Evolutionary conservation across 371 early-diverging fungal species (phyloP).

Genomic region (Entomophthora muscae): DNA sequence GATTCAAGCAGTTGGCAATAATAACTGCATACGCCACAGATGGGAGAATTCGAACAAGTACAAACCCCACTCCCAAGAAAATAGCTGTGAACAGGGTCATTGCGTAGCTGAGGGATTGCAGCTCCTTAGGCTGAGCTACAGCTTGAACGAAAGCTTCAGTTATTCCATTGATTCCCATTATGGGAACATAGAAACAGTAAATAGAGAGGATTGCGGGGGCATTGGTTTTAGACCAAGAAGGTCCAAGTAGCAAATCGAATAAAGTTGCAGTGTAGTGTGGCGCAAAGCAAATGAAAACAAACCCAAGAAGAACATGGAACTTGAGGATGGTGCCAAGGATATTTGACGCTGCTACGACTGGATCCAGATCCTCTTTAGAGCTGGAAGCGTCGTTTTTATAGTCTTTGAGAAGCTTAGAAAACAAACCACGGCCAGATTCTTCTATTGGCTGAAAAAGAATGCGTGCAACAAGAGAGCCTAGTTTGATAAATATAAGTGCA

Average conservation of each 20-base stretch:
- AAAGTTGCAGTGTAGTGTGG: constrained; percentile 38
- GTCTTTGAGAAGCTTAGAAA: constrained; percentile 32
- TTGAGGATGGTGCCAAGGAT: constrained; percentile 44
- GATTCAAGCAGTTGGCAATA: constrained; percentile 2
- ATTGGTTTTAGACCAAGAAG: constrained; percentile 32
- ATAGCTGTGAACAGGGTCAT: constrained; percentile 58
- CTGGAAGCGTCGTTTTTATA: constrained; percentile 3
- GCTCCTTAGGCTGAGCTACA: constrained; percentile 41
- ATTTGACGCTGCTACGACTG: constrained; percentile 21
- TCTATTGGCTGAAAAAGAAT: constrained; percentile 88
- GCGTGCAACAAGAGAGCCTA: constrained; percentile 74
- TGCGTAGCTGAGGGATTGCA: constrained; percentile 39
- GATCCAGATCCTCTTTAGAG: constrained; percentile 11
- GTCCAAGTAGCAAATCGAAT: constrained; percentile 45
- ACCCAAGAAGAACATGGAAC: constrained; percentile 57
- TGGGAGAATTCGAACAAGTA: background rate
- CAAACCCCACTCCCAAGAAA: constrained; percentile 37
- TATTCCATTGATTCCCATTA: constrained; percentile 90
- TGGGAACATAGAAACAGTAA: constrained; percentile 78
- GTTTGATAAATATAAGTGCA: background rate
- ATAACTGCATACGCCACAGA: constrained; percentile 2
- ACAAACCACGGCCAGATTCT: constrained; percentile 69
- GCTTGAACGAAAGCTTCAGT: constrained; percentile 86
- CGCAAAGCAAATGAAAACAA: constrained; percentile 66
- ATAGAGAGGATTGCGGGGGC: constrained; percentile 37